Evolutionary conservation across 2,329 filamentous ascomycete genomes (phyloP), one percentile per base, ranked within the genome.

Genomic region (Aschersonia sp.): DNA sequence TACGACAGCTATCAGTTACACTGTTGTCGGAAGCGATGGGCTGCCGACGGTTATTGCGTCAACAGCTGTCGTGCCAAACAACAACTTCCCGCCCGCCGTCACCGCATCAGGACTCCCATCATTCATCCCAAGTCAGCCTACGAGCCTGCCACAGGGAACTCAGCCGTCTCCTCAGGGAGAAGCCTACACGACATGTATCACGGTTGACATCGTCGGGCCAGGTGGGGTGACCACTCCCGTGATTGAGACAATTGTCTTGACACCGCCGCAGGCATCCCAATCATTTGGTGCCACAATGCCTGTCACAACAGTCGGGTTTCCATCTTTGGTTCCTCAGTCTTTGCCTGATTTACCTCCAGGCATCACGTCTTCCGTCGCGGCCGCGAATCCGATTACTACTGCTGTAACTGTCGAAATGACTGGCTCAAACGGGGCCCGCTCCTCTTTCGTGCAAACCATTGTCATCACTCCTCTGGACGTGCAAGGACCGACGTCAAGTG

Each of bases 381-480:
- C 54, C 32, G 47, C 30, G 31, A 50, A 30, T 31, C 53, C 51
- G 2, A 45, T 59, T 41, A 63, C 61, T 6, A 55, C 56, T 4
- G 53, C 55, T 47, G 58, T 63, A 30, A 63, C 63, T 2, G 52
- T 60, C 33, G 50, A 58, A 11, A 51, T 62, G 29, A 47, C 64
- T 29, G 63, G 62, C 14, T 49, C 57, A 9, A 55, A 65, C 52
- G 62, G 62, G 5, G 47, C 56, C n/a, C 52, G 52, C 1, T 63
- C 63, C 2, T 54, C 62, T 10, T 52, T 60, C 31, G 56, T 62
- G 8, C 56, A 63, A 43, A 64, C 62, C 10, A 52, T 65, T 32
- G 52, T 66, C 29, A 50, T 62, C 30, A 53, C 55, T 9, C 56
- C 55, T 42, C 14, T 50, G 39, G 44, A 30, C 22, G 22, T 22